A percentile compares a stretch with the other conserved stretches of the same genome.
Evolutionary conservation across 768 basidiomycete species (phyloP).

Genomic region (Gymnopilus dilepis): DNA sequence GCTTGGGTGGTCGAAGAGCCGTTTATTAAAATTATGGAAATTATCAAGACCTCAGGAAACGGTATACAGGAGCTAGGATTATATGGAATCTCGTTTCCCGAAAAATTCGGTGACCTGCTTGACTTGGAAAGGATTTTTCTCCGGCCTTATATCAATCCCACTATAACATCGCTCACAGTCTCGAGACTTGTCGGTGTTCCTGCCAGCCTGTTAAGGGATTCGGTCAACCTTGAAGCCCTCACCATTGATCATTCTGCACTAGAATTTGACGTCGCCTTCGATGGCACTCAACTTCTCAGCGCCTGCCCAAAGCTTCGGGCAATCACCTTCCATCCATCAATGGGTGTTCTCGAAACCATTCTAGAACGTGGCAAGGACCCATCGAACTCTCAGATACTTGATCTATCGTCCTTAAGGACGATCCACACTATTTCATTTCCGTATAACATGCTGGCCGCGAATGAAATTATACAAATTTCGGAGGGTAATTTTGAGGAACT

Average conservation of each 20-base stretch:
- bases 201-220: slow-evolving; percentile 5
- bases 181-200: slow-evolving; percentile 9
- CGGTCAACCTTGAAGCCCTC: slow-evolving; percentile 5
- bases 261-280: neutral
- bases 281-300: neutral
- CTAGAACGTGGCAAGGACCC: neutral
- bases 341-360: slow-evolving; percentile 2
- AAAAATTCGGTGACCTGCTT: slow-evolving; percentile 11
- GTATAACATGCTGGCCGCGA: neutral
- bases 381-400: neutral
- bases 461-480: slow-evolving; percentile 5
- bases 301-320: slow-evolving; percentile 2
- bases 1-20: slow-evolving; percentile 14
- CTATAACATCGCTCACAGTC: slow-evolving; percentile 2
- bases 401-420: slow-evolving; percentile 3
- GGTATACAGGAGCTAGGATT: slow-evolving; percentile 2
- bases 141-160: slow-evolving; percentile 8
- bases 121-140: slow-evolving; percentile 10
- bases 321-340: neutral
- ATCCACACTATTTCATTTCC: neutral
- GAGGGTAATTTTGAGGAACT: slow-evolving; percentile 10
- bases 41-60: slow-evolving; percentile 4
- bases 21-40: slow-evolving; percentile 9
- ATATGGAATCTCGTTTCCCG: slow-evolving; percentile 6
- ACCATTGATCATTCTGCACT: slow-evolving; percentile 4